phyloP scores from a whole-genome alignment of 2,329 filamentous ascomycete genomes.

The Sporothrix pseudoabietina region DNA sequence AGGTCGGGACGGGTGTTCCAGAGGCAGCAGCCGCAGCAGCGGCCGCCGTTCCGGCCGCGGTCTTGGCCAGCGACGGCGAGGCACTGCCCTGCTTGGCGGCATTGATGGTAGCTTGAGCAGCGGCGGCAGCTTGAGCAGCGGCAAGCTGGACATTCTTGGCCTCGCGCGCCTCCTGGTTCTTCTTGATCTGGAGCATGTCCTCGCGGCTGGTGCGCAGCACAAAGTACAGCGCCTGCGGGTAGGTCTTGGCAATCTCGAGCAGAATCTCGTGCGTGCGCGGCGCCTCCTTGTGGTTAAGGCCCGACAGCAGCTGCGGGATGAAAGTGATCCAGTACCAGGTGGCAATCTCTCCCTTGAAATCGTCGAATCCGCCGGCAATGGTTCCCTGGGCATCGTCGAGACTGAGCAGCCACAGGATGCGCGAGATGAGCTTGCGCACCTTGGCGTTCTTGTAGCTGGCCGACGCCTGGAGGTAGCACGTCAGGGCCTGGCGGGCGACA shows the following conservation, averaged over 20 bases:
- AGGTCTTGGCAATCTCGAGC: constrained; percentile 90
- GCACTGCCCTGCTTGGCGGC: constrained; percentile 45
- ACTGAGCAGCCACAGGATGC: constrained; percentile 93
- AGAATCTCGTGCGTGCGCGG: constrained; percentile 83
- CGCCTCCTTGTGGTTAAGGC: constrained; percentile 88
- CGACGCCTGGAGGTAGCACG: constrained; percentile 93
- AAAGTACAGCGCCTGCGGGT: constrained; percentile 95
- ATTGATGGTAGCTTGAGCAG: constrained; percentile 34
- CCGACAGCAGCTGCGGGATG: constrained; percentile 92
- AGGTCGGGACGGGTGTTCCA: constrained; percentile 33
- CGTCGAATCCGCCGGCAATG: constrained; percentile 84
- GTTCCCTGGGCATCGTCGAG: constrained; percentile 84
- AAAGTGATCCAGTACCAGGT: constrained; percentile 99
- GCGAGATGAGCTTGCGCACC: constrained; percentile 86
- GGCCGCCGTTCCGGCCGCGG: background rate
- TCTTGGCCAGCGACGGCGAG: constrained; percentile 55
- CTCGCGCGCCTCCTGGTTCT: constrained; percentile 77
- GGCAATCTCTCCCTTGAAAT: constrained; percentile 95
- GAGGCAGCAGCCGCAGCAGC: background rate
- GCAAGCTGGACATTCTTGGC: constrained; percentile 55
- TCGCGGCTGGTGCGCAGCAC: constrained; percentile 89
- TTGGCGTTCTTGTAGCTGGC: constrained; percentile 97
- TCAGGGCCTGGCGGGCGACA: constrained; percentile 86
- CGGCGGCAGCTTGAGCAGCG: constrained; percentile 28
- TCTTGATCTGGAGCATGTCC: constrained; percentile 91